Percentiles rank a stretch among this genome's conserved stretches.
Evolutionary conservation across 2,329 filamentous ascomycete genomes (phyloP).

Genomic region (Fusarium marasasianum): DNA sequence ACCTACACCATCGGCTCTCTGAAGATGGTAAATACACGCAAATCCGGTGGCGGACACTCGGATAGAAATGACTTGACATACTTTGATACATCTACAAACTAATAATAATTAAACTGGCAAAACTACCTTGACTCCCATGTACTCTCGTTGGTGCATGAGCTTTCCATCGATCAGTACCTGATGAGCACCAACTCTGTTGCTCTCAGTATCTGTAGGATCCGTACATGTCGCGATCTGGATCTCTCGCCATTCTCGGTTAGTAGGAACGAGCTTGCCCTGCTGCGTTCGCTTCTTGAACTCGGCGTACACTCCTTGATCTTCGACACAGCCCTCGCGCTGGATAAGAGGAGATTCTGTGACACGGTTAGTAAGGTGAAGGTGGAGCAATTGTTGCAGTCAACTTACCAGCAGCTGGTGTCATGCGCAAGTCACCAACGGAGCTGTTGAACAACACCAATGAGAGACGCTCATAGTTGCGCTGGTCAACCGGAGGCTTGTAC

Average conservation of each 20-base stretch:
- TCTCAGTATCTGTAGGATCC: conserved; percentile 52
- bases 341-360: conserved; percentile 42
- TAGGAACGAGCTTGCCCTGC: conserved; percentile 54
- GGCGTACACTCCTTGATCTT: conserved; percentile 56
- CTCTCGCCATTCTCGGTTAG: conserved; percentile 59
- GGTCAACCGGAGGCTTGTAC: conserved; percentile 28
- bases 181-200: conserved; percentile 53
- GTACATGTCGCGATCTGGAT: conserved; percentile 57
- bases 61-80: background rate
- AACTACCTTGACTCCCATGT: conserved; percentile 57
- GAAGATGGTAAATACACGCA: no score
- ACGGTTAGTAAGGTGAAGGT: background rate
- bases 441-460: conserved; percentile 57
- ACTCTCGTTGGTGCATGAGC: conserved; percentile 57
- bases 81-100: accelerated
- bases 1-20: no score
- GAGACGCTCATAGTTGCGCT: conserved; percentile 50
- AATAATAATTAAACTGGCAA: conserved; percentile 47
- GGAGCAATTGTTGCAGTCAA: background rate
- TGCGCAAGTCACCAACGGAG: conserved; percentile 54
- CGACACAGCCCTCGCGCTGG: conserved; percentile 52
- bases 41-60: no score
- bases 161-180: conserved; percentile 56
- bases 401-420: conserved; percentile 49
- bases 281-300: conserved; percentile 56